A percentile compares a stretch with the other conserved stretches of the same genome.
Evolutionary conservation across 768 basidiomycete genomes (phyloP).

Genomic region (Xerocomellus intermedius): DNA sequence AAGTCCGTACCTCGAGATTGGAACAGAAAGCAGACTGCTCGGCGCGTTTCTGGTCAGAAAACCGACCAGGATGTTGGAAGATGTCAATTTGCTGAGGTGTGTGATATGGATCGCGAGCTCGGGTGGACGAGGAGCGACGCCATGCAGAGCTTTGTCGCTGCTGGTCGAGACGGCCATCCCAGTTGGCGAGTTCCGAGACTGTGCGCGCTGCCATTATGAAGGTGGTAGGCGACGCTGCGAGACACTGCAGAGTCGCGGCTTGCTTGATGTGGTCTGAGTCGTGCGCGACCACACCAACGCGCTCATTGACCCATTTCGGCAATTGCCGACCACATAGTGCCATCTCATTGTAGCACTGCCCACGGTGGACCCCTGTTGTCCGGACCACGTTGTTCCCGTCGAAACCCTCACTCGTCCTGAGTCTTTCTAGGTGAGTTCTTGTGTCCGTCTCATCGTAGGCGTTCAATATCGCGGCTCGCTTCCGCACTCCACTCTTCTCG

Average conservation of each 20-base stretch:
- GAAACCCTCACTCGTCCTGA: too few species aligned
- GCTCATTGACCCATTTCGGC: constrained; percentile 8
- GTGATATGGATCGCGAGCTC: constrained; percentile 11
- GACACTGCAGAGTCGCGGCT: not conserved
- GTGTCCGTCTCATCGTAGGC: too few species aligned
- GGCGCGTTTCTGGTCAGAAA: constrained; percentile 8
- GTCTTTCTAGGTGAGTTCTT: too few species aligned
- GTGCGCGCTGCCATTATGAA: constrained; percentile 21
- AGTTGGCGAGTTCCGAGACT: constrained; percentile 13
- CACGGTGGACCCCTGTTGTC: too few species aligned
- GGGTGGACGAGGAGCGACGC: constrained; percentile 11
- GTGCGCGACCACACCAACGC: constrained; percentile 9
- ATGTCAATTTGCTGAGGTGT: not conserved
- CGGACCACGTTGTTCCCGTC: too few species aligned
- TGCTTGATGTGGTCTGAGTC: constrained; percentile 3
- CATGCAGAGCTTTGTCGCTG: constrained; percentile 5
- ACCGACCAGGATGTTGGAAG: not conserved
- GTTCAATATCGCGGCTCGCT: too few species aligned
- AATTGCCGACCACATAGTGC: constrained; percentile 5
- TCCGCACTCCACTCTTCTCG: too few species aligned
- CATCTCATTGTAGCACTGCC: too few species aligned
- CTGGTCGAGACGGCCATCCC: constrained; percentile 17
- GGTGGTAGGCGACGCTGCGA: not conserved
- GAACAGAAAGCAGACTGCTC: constrained; percentile 1
- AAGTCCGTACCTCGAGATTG: constrained; percentile 12